Evolutionary conservation across 176 grass and related monocot species (phyloP).

Genomic region (Paspalum vaginatum): DNA sequence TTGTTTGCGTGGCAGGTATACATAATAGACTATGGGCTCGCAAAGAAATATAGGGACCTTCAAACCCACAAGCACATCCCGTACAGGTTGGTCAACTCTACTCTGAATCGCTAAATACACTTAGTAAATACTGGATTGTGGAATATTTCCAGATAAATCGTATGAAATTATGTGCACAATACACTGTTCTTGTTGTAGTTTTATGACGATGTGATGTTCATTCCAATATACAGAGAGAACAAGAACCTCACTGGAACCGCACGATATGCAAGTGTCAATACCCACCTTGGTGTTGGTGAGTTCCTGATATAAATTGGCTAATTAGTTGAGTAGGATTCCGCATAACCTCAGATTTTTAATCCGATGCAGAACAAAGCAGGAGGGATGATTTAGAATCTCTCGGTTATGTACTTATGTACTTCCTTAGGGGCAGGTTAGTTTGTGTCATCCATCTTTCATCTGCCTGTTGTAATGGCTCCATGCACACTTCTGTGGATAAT

Average conservation of each 20-base stretch:
- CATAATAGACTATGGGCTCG: conserved; percentile 84
- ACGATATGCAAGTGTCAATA: conserved; percentile 87
- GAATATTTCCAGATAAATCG: neutral
- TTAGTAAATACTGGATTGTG: neutral
- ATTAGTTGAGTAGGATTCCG: neutral
- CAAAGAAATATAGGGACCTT: conserved; percentile 77
- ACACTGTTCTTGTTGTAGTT: neutral
- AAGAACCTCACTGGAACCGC: conserved; percentile 89
- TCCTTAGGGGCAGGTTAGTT: conserved; percentile 80
- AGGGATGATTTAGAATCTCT: conserved; percentile 89
- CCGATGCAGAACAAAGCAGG: conserved; percentile 77
- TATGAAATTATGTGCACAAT: neutral
- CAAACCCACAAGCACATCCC: conserved; percentile 87
- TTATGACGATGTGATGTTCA: conserved; percentile 21
- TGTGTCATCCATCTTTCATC: neutral
- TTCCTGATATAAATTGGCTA: conserved; percentile 6
- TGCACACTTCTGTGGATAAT: neutral
- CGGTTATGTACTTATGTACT: conserved; percentile 88
- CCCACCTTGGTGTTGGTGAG: conserved; percentile 87
- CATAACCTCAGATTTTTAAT: conserved; percentile 1
- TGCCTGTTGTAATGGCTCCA: neutral
- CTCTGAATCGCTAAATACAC: neutral
- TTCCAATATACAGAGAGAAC: conserved; percentile 65
- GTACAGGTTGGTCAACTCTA: conserved; percentile 55
- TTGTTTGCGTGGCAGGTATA: conserved; percentile 58